Evolutionary conservation across 2,329 filamentous ascomycete species (phyloP).

Genomic region (Aspergillus thermomutatus): DNA sequence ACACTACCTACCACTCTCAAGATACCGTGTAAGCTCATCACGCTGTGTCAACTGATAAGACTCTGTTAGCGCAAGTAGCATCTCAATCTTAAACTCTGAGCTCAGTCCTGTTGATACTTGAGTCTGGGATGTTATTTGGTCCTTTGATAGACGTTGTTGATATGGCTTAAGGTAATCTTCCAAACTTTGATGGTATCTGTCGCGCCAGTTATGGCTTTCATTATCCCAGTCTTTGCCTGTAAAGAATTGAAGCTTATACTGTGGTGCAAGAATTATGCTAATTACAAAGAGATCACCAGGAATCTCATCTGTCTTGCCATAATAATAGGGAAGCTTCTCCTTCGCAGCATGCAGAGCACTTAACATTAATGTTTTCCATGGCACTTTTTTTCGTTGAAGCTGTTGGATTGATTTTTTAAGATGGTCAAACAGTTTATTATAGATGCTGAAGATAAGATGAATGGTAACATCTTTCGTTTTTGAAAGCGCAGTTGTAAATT

Average conservation of each 20-base stretch:
- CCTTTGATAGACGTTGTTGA: not conserved
- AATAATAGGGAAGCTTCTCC: conserved; percentile 13
- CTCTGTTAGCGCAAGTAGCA: not conserved
- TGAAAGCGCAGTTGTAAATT: too few relatives aligned
- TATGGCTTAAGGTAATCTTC: conserved; percentile 3
- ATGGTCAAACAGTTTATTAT: conserved; percentile 15
- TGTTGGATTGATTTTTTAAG: conserved; percentile 7
- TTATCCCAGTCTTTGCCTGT: conserved; percentile 6
- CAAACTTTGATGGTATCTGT: not conserved
- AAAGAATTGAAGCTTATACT: conserved; percentile 15
- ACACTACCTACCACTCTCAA: not conserved
- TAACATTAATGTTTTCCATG: conserved; percentile 13
- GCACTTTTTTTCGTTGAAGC: conserved; percentile 8
- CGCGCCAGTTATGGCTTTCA: conserved; percentile 1
- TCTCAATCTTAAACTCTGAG: too few relatives aligned
- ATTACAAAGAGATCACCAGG: conserved; percentile 11
- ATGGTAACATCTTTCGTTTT: too few relatives aligned
- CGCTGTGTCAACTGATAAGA: not conserved
- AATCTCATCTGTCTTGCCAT: conserved; percentile 7
- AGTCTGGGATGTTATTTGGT: not conserved
- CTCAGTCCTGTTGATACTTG: too few relatives aligned
- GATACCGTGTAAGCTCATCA: not conserved
- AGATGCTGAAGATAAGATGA: conserved; percentile 14
- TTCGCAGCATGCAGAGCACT: not conserved
- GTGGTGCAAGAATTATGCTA: conserved; percentile 8